Conservation (phyloP, 768 basidiomycete species). For the Lyophyllum decastes region DNA sequence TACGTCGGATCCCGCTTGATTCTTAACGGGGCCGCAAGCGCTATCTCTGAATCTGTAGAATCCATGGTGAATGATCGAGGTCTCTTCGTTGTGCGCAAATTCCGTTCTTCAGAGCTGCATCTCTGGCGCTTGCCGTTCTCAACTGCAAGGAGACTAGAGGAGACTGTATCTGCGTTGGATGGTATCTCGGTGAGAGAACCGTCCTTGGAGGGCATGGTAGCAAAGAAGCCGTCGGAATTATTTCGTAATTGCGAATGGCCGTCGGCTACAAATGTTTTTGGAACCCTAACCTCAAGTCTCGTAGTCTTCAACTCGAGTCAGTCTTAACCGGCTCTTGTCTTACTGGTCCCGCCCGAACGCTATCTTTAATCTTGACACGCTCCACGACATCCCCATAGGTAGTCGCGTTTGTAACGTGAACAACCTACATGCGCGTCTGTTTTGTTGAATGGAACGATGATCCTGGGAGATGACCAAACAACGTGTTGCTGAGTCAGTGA, state of each 20-base stretch:
- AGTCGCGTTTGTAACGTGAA: background rate
- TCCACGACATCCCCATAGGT: background rate
- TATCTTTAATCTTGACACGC: background rate
- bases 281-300: conserved; percentile 6
- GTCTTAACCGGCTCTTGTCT: background rate
- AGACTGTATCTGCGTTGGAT: background rate
- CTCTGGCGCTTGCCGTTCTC: conserved; percentile 7
- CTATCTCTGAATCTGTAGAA: conserved; percentile 15
- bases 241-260: background rate
- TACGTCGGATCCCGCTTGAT: conserved; percentile 49
- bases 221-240: background rate
- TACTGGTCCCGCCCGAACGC: background rate
- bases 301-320: background rate
- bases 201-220: background rate
- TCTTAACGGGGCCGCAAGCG: conserved; percentile 5
- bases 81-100: conserved; percentile 11
- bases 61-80: conserved; percentile 5
- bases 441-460: conserved; percentile 14
- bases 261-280: background rate
- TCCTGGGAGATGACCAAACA: conserved; percentile 9
- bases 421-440: background rate
- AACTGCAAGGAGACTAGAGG: conserved; percentile 1
- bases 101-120: conserved; percentile 3
- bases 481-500: conserved; percentile 31
- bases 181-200: background rate